phyloP scores from a whole-genome alignment of 164 flowering plant genomes.

The Brasenia schreberi region DNA sequence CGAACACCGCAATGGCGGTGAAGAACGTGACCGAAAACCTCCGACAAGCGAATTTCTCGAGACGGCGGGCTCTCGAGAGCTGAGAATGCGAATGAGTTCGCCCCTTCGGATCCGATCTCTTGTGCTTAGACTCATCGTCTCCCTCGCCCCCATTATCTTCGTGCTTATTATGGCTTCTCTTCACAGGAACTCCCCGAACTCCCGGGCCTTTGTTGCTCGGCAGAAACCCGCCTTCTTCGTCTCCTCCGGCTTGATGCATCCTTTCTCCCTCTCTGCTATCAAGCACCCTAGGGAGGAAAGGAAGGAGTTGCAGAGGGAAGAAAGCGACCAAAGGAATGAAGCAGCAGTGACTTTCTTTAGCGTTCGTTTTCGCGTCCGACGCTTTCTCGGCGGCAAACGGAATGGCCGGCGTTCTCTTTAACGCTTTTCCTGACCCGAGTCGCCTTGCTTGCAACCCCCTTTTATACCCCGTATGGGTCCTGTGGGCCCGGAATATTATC shows the following conservation, averaged over 20 bases:
- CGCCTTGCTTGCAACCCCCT: not conserved
- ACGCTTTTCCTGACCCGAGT: not conserved
- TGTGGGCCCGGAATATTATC: not conserved
- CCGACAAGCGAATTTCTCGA: not conserved
- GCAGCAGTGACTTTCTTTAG: not conserved
- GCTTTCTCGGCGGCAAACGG: not conserved
- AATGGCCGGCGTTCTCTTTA: not conserved
- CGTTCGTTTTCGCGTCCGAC: no score
- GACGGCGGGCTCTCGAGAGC: slow-evolving; percentile 7
- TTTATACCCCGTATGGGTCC: not conserved
- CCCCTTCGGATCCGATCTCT: slow-evolving; percentile 21
- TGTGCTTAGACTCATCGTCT: slow-evolving; percentile 7
- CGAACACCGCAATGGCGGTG: slow-evolving; percentile 31
- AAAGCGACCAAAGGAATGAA: not conserved
- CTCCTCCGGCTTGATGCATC: slow-evolving; percentile 4
- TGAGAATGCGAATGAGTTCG: slow-evolving; percentile 25
- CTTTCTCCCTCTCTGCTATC: not conserved
- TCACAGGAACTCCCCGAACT: not conserved
- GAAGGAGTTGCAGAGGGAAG: not conserved
- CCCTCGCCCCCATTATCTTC: not conserved
- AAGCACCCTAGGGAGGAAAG: no score
- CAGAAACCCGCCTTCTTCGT: slow-evolving; percentile 9
- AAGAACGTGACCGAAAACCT: slow-evolving; percentile 31
- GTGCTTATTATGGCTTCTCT: not conserved
- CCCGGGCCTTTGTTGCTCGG: slow-evolving; percentile 4